phyloP scores from a whole-genome alignment of 768 basidiomycete species.

The Sarcomyxa edulis region DNA sequence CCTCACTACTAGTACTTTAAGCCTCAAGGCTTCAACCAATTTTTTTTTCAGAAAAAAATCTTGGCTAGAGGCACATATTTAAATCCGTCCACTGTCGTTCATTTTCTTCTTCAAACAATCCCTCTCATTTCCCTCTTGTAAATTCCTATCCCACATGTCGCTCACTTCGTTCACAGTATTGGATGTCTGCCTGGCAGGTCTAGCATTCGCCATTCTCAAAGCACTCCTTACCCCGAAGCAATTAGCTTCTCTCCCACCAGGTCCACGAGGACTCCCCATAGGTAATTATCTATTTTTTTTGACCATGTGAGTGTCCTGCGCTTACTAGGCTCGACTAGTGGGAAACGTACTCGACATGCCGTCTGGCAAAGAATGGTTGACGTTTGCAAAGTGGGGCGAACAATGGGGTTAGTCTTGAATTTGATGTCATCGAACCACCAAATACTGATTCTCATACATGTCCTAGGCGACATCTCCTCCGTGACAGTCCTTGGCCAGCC shows the following conservation, averaged over 20 bases:
- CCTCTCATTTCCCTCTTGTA: slow-evolving; percentile 1
- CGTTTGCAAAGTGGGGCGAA: slow-evolving; percentile 28
- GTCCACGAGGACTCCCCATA: slow-evolving; percentile 30
- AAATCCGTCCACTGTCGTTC: background rate
- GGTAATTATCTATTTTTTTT: too few relatives aligned
- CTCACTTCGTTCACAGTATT: slow-evolving; percentile 2
- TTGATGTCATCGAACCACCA: background rate
- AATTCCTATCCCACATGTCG: background rate
- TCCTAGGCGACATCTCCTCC: slow-evolving; percentile 54
- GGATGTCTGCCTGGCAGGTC: slow-evolving; percentile 1
- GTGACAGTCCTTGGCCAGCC: slow-evolving; percentile 57
- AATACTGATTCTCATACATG: slow-evolving; percentile 5
- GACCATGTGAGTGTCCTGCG: too few relatives aligned
- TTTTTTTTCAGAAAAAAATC: too few relatives aligned
- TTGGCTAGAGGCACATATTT: background rate
- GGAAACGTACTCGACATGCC: slow-evolving; percentile 28
- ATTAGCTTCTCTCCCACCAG: slow-evolving; percentile 23
- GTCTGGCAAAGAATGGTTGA: slow-evolving; percentile 19
- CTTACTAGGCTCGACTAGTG: too few relatives aligned
- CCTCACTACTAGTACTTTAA: too few relatives aligned
- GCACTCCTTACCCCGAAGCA: slow-evolving; percentile 1
- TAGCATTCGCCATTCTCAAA: slow-evolving; percentile 1
- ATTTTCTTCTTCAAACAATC: background rate
- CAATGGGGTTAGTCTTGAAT: slow-evolving; percentile 35
- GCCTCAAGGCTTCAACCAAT: too few relatives aligned